These are phyloP conservation scores for Stephanodiscus minutulus DNA, from an alignment of 108 stramenopile species.

Conservation along the genomic window DNA sequence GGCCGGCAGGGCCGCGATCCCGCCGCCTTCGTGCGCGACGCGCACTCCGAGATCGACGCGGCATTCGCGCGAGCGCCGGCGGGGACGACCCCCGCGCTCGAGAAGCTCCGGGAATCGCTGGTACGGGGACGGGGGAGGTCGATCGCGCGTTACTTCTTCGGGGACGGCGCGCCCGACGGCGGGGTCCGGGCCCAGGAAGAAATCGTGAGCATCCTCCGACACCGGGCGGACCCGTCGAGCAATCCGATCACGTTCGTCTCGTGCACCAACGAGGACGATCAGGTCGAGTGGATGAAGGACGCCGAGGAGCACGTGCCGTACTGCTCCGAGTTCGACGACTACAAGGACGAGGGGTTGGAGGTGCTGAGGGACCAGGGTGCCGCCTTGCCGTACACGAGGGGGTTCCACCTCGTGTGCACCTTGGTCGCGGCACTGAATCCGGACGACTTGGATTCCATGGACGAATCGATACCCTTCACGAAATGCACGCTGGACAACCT, in stretches of 20 bases:
- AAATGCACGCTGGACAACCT: conserved; percentile 50
- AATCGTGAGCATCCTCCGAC: conserved; percentile 36
- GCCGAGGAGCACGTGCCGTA: too few relatives aligned
- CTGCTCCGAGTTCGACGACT: too few relatives aligned
- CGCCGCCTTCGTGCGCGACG: conserved; percentile 25
- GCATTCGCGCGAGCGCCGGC: conserved; percentile 33
- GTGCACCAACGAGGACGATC: too few relatives aligned
- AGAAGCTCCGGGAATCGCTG: conserved; percentile 53
- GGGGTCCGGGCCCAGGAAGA: conserved; percentile 45
- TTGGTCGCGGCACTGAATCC: too few relatives aligned
- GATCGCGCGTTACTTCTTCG: conserved; percentile 57
- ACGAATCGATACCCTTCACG: conserved; percentile 44
- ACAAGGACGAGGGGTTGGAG: too few relatives aligned
- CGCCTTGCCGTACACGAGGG: too few relatives aligned
- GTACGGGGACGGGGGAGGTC: conserved; percentile 24
- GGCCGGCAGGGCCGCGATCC: conserved; percentile 45
- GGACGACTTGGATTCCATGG: too few relatives aligned
- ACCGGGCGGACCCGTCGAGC: conserved; percentile 38
- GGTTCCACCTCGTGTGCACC: too few relatives aligned
- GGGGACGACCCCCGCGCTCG: conserved; percentile 56
- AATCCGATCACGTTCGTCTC: conserved; percentile 60
- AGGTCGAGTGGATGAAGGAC: too few relatives aligned
- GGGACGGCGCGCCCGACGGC: conserved; percentile 60
- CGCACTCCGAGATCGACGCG: conserved; percentile 43
- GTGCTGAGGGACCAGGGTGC: too few relatives aligned